Conservation (phyloP, 768 basidiomycete genomes). For the Symmetrospora coprosmae region DNA sequence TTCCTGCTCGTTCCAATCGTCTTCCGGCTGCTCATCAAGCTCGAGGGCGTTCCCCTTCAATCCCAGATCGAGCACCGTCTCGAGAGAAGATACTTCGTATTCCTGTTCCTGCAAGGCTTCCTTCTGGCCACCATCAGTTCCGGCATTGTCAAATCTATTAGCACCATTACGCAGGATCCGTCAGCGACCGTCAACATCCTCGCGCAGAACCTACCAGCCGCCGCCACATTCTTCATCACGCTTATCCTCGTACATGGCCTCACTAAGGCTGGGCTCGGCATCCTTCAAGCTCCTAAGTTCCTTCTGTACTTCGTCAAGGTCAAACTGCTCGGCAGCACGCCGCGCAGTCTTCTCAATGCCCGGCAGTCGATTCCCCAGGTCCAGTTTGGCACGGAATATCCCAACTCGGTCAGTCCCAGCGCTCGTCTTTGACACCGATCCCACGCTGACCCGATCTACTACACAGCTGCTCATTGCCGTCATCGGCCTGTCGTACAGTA, state of each 20-base stretch:
- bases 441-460: too few relatives aligned
- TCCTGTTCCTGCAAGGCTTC: slow-evolving; percentile 85
- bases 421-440: too few relatives aligned
- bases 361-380: slow-evolving; percentile 58
- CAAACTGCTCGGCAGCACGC: slow-evolving; percentile 71
- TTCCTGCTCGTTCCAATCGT: slow-evolving; percentile 80
- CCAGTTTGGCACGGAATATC: slow-evolving; percentile 63
- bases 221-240: slow-evolving; percentile 82
- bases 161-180: slow-evolving; percentile 46
- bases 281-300: slow-evolving; percentile 58
- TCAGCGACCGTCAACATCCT: slow-evolving; percentile 54
- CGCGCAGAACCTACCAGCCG: slow-evolving; percentile 61
- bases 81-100: slow-evolving; percentile 79
- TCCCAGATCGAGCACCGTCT: slow-evolving; percentile 73
- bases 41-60: slow-evolving; percentile 79
- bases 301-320: slow-evolving; percentile 82
- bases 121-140: slow-evolving; percentile 50
- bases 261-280: slow-evolving; percentile 43
- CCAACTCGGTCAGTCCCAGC: slow-evolving; percentile 54
- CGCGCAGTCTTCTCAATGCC: slow-evolving; percentile 70
- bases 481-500: slow-evolving; percentile 52
- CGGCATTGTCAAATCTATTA: slow-evolving; percentile 64
- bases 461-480: too few relatives aligned
- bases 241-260: slow-evolving; percentile 45
- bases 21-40: slow-evolving; percentile 58